Base-by-base conservation (phyloP, 129 eudicot species). In the Pulicaria dysenterica region DNA sequence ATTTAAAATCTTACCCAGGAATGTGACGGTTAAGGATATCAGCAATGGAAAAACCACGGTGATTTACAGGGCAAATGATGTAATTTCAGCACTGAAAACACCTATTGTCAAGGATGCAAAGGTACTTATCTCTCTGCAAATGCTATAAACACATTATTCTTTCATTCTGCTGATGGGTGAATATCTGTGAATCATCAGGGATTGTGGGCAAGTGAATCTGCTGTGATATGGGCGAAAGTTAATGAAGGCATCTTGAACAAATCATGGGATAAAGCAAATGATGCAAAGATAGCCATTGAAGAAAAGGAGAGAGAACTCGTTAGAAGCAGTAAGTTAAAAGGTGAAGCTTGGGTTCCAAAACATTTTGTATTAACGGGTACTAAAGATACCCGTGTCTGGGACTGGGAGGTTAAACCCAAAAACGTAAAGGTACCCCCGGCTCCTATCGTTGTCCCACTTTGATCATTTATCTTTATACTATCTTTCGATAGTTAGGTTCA, bases 211-310 rank as follows among this genome's bases (percentile, higher is more conserved):
- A 87, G 80, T 17, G 98, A 93, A 72, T 93, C 96, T 49, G 83
- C 88, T 5, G 87, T 84, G 5, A 79, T 85, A 36, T 93, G 98
- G 98, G 86, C 80, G 11, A 84, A 93, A 69, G 90, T 93, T 67
- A 89, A 80, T 73, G 73, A 68, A 72, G 80, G 90, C 3, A 90
- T 93, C 7, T 39, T 90, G 72, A 75, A 58, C 66, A 85, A 84
- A 19, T 69, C 63, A 24, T 93, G 98, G 98, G 95, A 90, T 12
- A 83, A 82, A 75, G 98, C 98, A 51, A 82, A 77, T 58, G 89
- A 81, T 64, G 90, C 89, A 19, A 93, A 93, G 76, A 68, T 69
- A 49, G 19, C 39, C 3, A 19, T 90, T 6, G 96, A 93, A 81
- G 85, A 85, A 40, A 78, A 69, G 14, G 84, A 93, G 67, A 93